Evolutionary conservation across 805 yeast genomes (phyloP).

Genomic region (Schwanniomyces pseudopolymorphus): DNA sequence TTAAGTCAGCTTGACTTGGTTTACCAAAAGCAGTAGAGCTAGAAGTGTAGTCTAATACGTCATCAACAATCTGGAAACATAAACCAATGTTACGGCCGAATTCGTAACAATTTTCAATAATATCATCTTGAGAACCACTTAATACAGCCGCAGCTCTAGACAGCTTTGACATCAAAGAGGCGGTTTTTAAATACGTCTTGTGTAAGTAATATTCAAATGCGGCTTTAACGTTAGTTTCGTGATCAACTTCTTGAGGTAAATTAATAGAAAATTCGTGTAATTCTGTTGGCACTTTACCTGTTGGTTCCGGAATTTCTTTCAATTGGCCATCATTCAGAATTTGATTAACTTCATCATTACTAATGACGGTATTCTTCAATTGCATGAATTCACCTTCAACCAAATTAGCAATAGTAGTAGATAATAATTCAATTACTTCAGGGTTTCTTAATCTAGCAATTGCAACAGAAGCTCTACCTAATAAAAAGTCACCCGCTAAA

Average conservation of each 20-base stretch:
- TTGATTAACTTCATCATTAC: constrained; percentile 41
- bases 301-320: constrained; percentile 51
- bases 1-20: constrained; percentile 93
- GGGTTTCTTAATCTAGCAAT: constrained; percentile 90
- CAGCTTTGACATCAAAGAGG: constrained; percentile 89
- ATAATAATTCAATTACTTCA: constrained; percentile 94
- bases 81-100: constrained; percentile 92
- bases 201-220: constrained; percentile 94
- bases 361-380: constrained; percentile 83
- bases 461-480: constrained; percentile 96
- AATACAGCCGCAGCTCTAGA: constrained; percentile 91
- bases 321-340: constrained; percentile 49
- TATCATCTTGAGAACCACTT: constrained; percentile 72
- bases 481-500: constrained; percentile 90
- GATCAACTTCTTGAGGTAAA: constrained; percentile 46
- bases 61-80: constrained; percentile 96
- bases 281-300: constrained; percentile 61
- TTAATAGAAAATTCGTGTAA: constrained; percentile 58
- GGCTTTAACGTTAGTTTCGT: constrained; percentile 68
- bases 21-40: constrained; percentile 84
- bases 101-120: constrained; percentile 84
- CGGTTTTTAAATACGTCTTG: constrained; percentile 94
- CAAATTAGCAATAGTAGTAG: constrained; percentile 93
- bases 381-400: constrained; percentile 99
- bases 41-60: constrained; percentile 92